Evolutionary conservation across 768 basidiomycete genomes (phyloP).

Genomic region (Flagelloscypha sp.): DNA sequence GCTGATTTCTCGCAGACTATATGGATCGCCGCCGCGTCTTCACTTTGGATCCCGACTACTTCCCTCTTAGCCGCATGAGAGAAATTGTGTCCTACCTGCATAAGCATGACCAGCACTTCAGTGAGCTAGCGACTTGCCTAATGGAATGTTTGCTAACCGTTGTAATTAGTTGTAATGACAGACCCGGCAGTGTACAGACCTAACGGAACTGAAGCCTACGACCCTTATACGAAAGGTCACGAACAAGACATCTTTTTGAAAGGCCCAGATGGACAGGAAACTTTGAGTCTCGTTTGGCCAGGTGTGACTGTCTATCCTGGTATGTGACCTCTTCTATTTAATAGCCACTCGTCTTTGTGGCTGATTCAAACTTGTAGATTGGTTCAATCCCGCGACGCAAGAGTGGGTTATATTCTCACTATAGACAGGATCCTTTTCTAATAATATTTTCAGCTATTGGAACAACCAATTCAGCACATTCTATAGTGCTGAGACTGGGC

Average conservation of each 20-base stretch:
- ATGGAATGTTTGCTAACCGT: not conserved
- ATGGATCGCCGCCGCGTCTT: conserved; percentile 63
- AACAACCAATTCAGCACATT: conserved; percentile 50
- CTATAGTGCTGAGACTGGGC: conserved; percentile 41
- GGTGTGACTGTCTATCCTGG: conserved; percentile 53
- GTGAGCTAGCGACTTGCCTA: conserved; percentile 23
- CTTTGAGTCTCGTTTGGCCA: conserved; percentile 57
- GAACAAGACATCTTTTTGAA: conserved; percentile 52
- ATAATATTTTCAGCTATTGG: conserved; percentile 41
- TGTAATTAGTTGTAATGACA: conserved; percentile 53
- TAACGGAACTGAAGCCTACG: conserved; percentile 37
- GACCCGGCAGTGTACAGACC: conserved; percentile 60
- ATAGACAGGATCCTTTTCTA: not conserved
- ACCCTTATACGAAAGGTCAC: conserved; percentile 46
- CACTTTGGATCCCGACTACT: conserved; percentile 61
- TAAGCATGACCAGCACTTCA: conserved; percentile 46
- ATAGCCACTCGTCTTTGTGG: not conserved
- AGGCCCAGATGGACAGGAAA: conserved; percentile 48
- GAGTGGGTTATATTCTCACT: conserved; percentile 25
- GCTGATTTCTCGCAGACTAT: conserved; percentile 33
- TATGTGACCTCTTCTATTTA: conserved; percentile 12
- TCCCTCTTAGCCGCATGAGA: conserved; percentile 54
- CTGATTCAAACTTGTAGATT: conserved; percentile 29
- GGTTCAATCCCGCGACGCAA: conserved; percentile 50
- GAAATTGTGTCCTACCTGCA: conserved; percentile 60